Conservation (phyloP, 495 filamentous ascomycete genomes). For the Friedmanniomyces endolithicus region DNA sequence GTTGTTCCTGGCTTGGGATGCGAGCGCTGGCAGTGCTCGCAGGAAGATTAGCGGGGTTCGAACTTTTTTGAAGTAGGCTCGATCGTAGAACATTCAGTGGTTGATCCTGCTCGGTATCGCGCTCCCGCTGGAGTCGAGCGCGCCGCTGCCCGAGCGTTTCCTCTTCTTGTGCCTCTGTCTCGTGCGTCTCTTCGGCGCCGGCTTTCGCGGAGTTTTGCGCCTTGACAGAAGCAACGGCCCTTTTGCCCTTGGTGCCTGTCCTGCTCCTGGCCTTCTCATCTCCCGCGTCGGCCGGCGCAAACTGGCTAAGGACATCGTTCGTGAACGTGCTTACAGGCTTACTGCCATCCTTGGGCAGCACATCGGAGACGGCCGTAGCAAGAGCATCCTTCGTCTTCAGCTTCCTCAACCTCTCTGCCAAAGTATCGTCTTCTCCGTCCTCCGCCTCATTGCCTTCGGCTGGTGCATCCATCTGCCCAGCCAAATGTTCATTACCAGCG, state of each 20-base stretch:
- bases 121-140: slow-evolving; percentile 61
- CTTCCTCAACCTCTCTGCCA: slow-evolving; percentile 61
- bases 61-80: no score
- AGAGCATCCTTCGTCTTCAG: slow-evolving; percentile 44
- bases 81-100: no score
- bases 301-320: slow-evolving; percentile 61
- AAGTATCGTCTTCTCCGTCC: slow-evolving; percentile 40
- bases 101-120: no score
- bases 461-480: slow-evolving; percentile 4
- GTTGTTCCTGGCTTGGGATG: not conserved
- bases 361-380: slow-evolving; percentile 27
- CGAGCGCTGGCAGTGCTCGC: slow-evolving; percentile 39
- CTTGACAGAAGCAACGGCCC: slow-evolving; percentile 13
- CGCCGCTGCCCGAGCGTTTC: slow-evolving; percentile 85
- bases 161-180: slow-evolving; percentile 56
- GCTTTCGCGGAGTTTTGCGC: slow-evolving; percentile 10
- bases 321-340: slow-evolving; percentile 64
- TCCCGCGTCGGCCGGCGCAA: slow-evolving; percentile 41
- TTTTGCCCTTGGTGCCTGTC: slow-evolving; percentile 14
- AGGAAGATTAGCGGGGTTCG: slow-evolving; percentile 40
- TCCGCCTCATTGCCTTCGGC: slow-evolving; percentile 27
- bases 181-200: no score
- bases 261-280: not conserved
- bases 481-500: not conserved
- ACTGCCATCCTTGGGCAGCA: slow-evolving; percentile 35